Conservation (phyloP, 352 stramenopile genomes). For the Phytopythium vexans region DNA sequence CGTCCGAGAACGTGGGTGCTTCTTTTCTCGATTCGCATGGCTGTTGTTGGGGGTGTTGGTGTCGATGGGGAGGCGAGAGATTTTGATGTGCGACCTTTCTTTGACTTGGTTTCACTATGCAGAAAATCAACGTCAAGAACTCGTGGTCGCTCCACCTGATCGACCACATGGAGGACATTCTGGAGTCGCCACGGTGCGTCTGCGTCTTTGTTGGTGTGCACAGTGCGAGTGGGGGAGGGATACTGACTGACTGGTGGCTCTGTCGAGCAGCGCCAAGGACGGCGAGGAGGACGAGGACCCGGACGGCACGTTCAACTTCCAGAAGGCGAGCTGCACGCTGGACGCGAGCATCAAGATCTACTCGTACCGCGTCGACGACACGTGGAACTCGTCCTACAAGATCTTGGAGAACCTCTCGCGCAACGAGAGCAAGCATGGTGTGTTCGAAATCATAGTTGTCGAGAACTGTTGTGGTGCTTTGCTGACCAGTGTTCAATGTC, state of each 20-base stretch:
- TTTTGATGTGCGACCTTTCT: slow-evolving; percentile 2
- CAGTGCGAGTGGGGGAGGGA: slow-evolving; percentile 7
- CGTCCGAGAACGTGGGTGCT: slow-evolving; percentile 78
- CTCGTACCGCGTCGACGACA: slow-evolving; percentile 98
- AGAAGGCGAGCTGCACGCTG: slow-evolving; percentile 97
- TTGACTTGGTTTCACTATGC: slow-evolving; percentile 16
- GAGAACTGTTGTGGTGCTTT: neutral
- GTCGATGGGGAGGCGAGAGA: neutral
- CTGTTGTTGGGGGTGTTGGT: neutral
- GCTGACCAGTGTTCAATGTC: neutral
- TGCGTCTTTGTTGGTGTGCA: neutral
- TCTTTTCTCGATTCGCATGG: neutral
- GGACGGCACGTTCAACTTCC: slow-evolving; percentile 93
- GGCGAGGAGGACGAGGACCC: slow-evolving; percentile 32
- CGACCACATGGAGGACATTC: slow-evolving; percentile 96
- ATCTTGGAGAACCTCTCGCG: slow-evolving; percentile 97
- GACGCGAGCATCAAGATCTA: slow-evolving; percentile 99
- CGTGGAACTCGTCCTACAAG: slow-evolving; percentile 96
- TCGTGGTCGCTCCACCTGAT: slow-evolving; percentile 96
- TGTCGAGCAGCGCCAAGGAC: slow-evolving; percentile 5
- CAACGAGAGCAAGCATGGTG: slow-evolving; percentile 55
- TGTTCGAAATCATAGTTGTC: neutral
- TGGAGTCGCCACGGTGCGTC: slow-evolving; percentile 62
- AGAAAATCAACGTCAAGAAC: slow-evolving; percentile 98
- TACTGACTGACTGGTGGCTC: neutral